Evolutionary conservation across 495 filamentous ascomycete genomes (phyloP), one percentile per base, ranked within the genome.

Genomic region (Penicillium coffeae): DNA sequence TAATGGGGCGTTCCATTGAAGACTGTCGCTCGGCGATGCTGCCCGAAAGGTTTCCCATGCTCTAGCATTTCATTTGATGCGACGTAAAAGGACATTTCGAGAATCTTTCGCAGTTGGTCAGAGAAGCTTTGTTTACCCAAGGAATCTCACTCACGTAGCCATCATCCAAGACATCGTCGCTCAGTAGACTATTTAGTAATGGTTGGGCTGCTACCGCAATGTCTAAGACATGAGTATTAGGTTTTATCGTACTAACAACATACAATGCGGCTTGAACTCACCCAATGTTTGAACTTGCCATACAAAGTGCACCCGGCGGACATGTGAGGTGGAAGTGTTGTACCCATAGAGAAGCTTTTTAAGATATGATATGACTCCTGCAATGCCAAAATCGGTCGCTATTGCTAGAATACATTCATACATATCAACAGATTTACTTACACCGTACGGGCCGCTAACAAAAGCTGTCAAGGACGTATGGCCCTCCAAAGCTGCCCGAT

Each of bases 341-440:
- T 61, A 66, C 8, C 56, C 51, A 38, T 62, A 50, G 21, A 68
- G 37, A n/a, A 68, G 56, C 45, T 66, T 27, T 54, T 58, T 57
- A 6, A 67, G 44, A 40, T 66, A 65, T 8, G 59, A 51, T 12
- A 68, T 54, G 10, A 51, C 42, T 25, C 45, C 43, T 3, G 50
- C 54, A 13, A 68, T 64, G 18, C 55, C 54, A 25, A 63, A 62
- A 21, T 52, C 47, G n/a, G 18, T 58, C 2, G 48, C 42, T 8
- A 55, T 42, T 16, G 37, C 46, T 20, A 50, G 21, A 32, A 55
- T 21, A 21, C 37, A 50, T 42, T 55, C 37, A 18, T 50, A 55
- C 1, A 50, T 12, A 19, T 51, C 38, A 1, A 55, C 21, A 34
- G 36, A 50, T 42, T 55, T 42, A 48, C 38, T 68, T 15, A 55